Base-by-base conservation (phyloP, 441 rosid species). In the Omphalea diandra region DNA sequence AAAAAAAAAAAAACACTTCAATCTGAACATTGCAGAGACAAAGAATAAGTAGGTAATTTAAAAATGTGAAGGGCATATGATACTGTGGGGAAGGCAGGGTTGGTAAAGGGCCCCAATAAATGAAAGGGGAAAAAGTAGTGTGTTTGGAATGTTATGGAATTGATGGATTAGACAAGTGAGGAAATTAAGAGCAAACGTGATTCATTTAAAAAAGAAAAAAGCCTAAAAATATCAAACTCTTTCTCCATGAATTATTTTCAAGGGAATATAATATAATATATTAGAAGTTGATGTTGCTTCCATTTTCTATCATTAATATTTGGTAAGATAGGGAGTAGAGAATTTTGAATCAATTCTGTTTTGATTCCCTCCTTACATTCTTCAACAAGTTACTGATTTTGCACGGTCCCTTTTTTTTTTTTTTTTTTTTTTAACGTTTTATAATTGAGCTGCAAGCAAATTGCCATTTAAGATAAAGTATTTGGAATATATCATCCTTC, bases 261-360 rank as follows among this genome's bases (percentile, higher is more conserved):
- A n/a, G n/a, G n/a, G n/a, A n/a, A n/a, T n/a, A n/a, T n/a, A n/a
- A 18, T 47, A 47, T 18, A 14, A 54, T 36, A 62, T 35, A 24
- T 41, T 63, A 72, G 66, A 65, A 26, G 62, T 54, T 32, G 31
- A 18, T 56, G 81, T 52, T 67, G 29, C 63, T 70, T 69, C 29
- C 61, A n/a, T 70, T 55, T 68, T 55, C 17, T 3, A 58, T 53
- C 32, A 53, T 47, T 10, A 43, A 53, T 22, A 31, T 59, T 68
- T 55, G 64, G 66, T 61, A 67, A 29, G 79, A 77, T 67, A 27
- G 64, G 52, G 74, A 76, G 26, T 29, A 26, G 38, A 67, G 77
- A 74, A 40, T 65, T 75, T 27, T 63, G 85, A 84, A 84, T 82
- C 80, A 59, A 64, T 77, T 71, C 83, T 9, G 26, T 72, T 73